Conservation (phyloP, 345 rosid genomes). For the Dipteronia dyeriana region DNA sequence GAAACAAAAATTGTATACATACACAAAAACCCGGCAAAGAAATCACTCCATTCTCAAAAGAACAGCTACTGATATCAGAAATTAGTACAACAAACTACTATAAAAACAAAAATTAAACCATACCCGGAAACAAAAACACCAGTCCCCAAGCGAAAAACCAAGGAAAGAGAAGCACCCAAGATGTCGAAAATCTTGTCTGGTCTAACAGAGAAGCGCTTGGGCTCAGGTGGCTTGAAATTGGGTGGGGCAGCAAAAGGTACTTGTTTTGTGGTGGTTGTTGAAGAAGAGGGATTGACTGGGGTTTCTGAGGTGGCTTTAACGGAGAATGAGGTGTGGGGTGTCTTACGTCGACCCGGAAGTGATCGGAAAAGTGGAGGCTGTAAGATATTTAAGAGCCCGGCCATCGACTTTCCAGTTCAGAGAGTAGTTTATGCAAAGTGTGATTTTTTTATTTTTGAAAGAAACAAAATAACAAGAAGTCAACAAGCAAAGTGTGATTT, state of each 20-base stretch:
- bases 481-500: background rate
- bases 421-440: background rate
- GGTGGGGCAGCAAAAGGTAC: constrained; percentile 53
- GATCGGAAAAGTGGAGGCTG: constrained; percentile 39
- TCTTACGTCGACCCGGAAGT: constrained; percentile 22
- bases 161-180: constrained; percentile 64
- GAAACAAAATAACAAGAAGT: too few relatives aligned
- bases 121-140: constrained; percentile 86
- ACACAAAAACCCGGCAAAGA: background rate
- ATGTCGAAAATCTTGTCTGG: constrained; percentile 62
- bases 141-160: constrained; percentile 75
- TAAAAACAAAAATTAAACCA: background rate
- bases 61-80: background rate
- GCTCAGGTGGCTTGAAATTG: constrained; percentile 72
- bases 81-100: too few relatives aligned
- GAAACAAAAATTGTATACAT: background rate
- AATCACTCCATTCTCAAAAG: too few relatives aligned
- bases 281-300: constrained; percentile 24
- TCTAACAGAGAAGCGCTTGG: constrained; percentile 61
- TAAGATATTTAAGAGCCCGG: constrained; percentile 53
- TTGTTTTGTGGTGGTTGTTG: constrained; percentile 36
- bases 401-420: constrained; percentile 40
- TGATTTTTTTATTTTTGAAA: too few relatives aligned
- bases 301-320: constrained; percentile 50
- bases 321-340: constrained; percentile 31